phyloP scores from a whole-genome alignment of 768 basidiomycete species.

The Termitomyces sp. region DNA sequence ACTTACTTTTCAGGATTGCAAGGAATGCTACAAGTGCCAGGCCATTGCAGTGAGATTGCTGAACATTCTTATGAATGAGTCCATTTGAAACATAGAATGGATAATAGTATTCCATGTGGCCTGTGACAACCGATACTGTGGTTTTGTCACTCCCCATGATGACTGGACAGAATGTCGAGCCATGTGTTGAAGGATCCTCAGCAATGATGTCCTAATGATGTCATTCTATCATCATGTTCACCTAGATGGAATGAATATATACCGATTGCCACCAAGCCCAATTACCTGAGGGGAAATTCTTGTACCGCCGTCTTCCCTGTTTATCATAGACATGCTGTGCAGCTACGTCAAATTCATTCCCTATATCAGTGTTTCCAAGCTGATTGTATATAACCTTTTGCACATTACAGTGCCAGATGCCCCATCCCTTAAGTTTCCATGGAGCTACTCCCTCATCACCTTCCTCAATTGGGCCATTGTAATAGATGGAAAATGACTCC shows the following conservation, averaged over 20 bases:
- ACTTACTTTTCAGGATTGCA: slow-evolving; percentile 23
- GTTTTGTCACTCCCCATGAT: slow-evolving; percentile 28
- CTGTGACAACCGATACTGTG: slow-evolving; percentile 22
- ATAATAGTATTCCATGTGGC: slow-evolving; percentile 13
- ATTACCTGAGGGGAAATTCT: slow-evolving; percentile 21
- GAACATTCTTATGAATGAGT: slow-evolving; percentile 2
- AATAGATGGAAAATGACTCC: slow-evolving; percentile 27
- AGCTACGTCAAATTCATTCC: slow-evolving; percentile 26
- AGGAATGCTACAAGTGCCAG: slow-evolving; percentile 15
- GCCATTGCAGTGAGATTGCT: slow-evolving; percentile 12
- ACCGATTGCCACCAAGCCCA: slow-evolving; percentile 26
- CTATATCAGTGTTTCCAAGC: slow-evolving; percentile 32
- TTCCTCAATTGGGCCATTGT: slow-evolving; percentile 18
- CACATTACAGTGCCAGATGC: slow-evolving; percentile 31
- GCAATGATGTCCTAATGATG: slow-evolving; percentile 8
- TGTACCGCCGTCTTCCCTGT: slow-evolving; percentile 10
- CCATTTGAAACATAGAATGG: slow-evolving; percentile 10
- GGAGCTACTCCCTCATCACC: slow-evolving; percentile 16
- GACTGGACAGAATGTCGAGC: slow-evolving; percentile 16
- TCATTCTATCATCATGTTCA: not conserved
- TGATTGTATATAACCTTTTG: slow-evolving; percentile 21
- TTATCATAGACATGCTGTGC: slow-evolving; percentile 24
- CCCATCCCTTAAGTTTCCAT: slow-evolving; percentile 29
- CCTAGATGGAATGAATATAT: not conserved
- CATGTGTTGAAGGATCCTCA: slow-evolving; percentile 11